Evolutionary conservation across 2,329 filamentous ascomycete genomes (phyloP).

Genomic region (Myriosclerotinia scirpicola): DNA sequence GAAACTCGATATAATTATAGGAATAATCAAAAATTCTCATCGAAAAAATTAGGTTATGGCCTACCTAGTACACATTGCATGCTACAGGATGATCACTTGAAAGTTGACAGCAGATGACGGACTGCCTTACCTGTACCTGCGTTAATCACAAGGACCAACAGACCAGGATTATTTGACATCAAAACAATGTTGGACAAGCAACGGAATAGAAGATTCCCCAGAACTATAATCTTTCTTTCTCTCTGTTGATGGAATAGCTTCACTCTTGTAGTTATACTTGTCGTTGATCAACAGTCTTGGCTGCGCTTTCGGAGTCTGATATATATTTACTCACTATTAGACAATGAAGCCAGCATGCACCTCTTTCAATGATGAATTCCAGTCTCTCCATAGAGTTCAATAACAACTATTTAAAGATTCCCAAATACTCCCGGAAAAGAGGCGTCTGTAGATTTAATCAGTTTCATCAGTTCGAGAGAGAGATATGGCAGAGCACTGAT

Average conservation of each 20-base stretch:
- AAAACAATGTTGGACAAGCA: slow-evolving; percentile 22
- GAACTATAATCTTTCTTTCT: not conserved
- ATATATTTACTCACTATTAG: not conserved
- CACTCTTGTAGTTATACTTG: not conserved
- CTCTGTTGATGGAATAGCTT: not conserved
- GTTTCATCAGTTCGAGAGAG: not conserved
- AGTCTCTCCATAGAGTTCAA: too few species aligned
- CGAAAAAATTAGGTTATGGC: not conserved
- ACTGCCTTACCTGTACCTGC: slow-evolving; percentile 11
- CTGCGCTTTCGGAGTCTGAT: not conserved
- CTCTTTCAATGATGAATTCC: too few species aligned
- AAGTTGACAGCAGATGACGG: slow-evolving; percentile 2
- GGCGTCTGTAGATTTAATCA: too few species aligned
- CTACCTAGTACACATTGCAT: not conserved
- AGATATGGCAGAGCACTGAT: slow-evolving; percentile 7
- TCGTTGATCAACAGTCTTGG: not conserved
- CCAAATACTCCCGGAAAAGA: too few species aligned
- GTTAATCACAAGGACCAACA: slow-evolving; percentile 14
- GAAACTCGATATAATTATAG: not conserved
- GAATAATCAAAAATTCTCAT: not conserved
- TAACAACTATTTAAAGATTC: too few species aligned
- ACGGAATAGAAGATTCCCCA: slow-evolving; percentile 1
- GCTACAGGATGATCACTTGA: not conserved
- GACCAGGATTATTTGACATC: slow-evolving; percentile 10
- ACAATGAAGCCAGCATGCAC: too few species aligned